These are phyloP conservation scores for Closterium sp. DNA, from an alignment of 139 green algal species.

Conservation along the genomic window DNA sequence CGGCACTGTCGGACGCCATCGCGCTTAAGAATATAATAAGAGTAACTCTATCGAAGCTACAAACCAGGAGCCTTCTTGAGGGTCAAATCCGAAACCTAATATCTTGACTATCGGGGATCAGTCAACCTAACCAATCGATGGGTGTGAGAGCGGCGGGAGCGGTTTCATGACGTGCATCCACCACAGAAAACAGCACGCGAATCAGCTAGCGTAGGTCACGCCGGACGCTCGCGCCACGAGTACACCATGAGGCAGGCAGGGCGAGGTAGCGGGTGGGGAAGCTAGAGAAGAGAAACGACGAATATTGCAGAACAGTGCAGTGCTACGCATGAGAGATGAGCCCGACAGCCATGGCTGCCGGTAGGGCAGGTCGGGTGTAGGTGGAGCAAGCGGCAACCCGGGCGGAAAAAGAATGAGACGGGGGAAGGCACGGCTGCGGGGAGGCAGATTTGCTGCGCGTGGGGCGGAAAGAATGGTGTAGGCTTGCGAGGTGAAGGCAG, in stretches of 20 bases:
- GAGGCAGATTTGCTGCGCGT: background rate
- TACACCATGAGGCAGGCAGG: background rate
- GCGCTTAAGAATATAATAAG: background rate
- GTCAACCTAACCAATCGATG: background rate
- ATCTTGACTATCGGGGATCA: background rate
- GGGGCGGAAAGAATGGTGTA: background rate
- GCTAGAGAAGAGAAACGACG: no score
- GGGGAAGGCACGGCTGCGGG: background rate
- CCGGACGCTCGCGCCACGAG: background rate
- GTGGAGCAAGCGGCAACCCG: background rate
- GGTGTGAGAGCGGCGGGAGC: background rate
- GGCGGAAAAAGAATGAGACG: background rate
- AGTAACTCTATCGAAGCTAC: background rate
- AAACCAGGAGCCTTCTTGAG: background rate
- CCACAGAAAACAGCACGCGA: background rate
- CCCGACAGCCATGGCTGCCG: background rate
- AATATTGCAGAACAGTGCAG: no score
- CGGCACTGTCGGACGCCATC: background rate
- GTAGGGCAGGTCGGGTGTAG: no score
- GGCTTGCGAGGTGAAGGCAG: no score
- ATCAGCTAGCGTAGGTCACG: background rate
- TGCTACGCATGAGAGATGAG: background rate
- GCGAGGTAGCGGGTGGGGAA: background rate
- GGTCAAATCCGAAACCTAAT: background rate
- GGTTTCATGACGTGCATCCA: background rate